Evolutionary conservation across 768 basidiomycete genomes (phyloP).

Genomic region (Serpula lacrymans): DNA sequence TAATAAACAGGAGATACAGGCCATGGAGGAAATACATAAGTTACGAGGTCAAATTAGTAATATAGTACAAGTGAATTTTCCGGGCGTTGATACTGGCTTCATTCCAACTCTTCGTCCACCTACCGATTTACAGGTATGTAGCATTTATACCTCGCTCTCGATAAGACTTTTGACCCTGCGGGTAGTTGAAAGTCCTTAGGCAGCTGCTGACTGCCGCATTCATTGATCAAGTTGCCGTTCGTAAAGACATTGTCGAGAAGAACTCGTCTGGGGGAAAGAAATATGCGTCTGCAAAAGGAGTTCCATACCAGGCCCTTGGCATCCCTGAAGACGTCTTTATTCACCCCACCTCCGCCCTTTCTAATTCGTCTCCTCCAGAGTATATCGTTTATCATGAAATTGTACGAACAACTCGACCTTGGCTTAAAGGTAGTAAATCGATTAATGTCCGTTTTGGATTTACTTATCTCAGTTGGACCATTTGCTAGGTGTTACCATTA

Average conservation of each 20-base stretch:
- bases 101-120: slow-evolving; percentile 72
- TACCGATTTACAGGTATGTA: slow-evolving; percentile 64
- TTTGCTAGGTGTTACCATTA: slow-evolving; percentile 65
- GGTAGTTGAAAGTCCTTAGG: slow-evolving; percentile 81
- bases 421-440: slow-evolving; percentile 66
- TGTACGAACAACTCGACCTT: slow-evolving; percentile 67
- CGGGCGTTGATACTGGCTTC: slow-evolving; percentile 57
- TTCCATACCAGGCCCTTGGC: slow-evolving; percentile 80
- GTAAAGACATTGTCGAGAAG: slow-evolving; percentile 76
- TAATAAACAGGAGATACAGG: slow-evolving; percentile 42
- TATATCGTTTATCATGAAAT: slow-evolving; percentile 84
- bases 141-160: background rate
- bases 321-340: slow-evolving; percentile 87
- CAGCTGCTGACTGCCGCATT: slow-evolving; percentile 88
- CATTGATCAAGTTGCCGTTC: slow-evolving; percentile 92
- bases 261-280: slow-evolving; percentile 57
- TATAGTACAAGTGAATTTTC: slow-evolving; percentile 80
- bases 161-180: no score
- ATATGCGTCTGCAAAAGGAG: slow-evolving; percentile 70
- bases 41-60: slow-evolving; percentile 83
- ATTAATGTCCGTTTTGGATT: background rate
- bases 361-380: slow-evolving; percentile 70
- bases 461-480: slow-evolving; percentile 2
- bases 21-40: slow-evolving; percentile 99
- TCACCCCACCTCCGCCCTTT: slow-evolving; percentile 84